Evolutionary conservation across 2,329 filamentous ascomycete species (phyloP), one percentile per base, ranked within the genome.

Genomic region (Pleochaeta shiraiana): DNA sequence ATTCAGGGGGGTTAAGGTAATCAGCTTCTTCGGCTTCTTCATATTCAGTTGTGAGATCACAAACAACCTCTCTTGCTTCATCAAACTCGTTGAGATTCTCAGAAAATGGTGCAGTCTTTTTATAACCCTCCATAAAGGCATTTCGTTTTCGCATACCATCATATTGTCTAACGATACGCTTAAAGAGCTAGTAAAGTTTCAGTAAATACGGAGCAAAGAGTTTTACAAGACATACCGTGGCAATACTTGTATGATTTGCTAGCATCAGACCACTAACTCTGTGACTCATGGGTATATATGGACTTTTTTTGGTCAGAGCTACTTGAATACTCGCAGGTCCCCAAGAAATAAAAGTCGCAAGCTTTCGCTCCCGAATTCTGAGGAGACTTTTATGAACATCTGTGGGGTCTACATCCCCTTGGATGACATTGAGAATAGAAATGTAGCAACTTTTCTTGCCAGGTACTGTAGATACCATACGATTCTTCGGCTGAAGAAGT

Each of bases 371-470:
- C 62, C 93, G 86, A 72, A 98, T 98, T 68, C 93, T 88, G 65
- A 98, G 83, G 65, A 98, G 79, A 68, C 92, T 97, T 81, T 98
- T 98, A 79, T 98, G 93, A 65, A 98, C 89, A 75, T 98, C 95
- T 2, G 92, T 97, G 9, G 93, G 92, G 73, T 98, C 95, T 45
- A 95, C 93, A 75, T 98, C 93, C 71, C 93, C 93, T 78, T 97
- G 93, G 71, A 98, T 98, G 71, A 98, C 95, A 75, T 98, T 97
- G 67, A 98, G 79, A 70, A 98, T 97, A 60, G 90, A 95, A 72
- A 98, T 97, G 78, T 98, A 98, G 78, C 93, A 98, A 77, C 90
- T 96, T 78, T 90, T 95, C 78, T 97, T 97, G 71, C 87, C 88
- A 0, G 92, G 91, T 65, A 90, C 87, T 26, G 93, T 95, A 28